Base-by-base conservation (phyloP, 805 yeast genomes). In the Suhomyces faveliae region DNA sequence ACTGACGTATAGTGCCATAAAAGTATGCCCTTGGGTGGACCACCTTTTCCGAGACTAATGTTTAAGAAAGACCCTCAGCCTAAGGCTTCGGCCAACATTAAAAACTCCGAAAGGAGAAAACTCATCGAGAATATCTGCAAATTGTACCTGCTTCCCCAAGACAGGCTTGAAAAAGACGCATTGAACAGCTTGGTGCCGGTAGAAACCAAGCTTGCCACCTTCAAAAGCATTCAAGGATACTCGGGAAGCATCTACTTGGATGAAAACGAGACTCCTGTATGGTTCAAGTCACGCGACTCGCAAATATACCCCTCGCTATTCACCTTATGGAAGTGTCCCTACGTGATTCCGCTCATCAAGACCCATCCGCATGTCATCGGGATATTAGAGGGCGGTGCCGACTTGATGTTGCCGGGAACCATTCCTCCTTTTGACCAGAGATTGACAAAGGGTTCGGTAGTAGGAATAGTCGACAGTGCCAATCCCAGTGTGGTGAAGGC, bases 351-450 rank as follows among this genome's bases (percentile, higher is more conserved):
- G 0, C 61, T 76, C 0, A 79, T 91, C 2, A 66, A 71, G 48
- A 91, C 97, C 0, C 90, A 88, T 60, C 79, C 79, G 10, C 80
- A 77, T 54, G 96, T 92, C 1, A 74, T 92, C 13, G 84, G 78
- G 42, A 79, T 81, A 10, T 67, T 90, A n/a, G 68, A 74, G 25
- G 80, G 80, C 49, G 97, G 97, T 10, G 97, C 98, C 0, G 79
- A 87, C 56, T 66, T 87, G 52, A 86, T 87, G 90, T 70, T 85
- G 27, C 87, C 90, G 2, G 95, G 95, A 0, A 76, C 82, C 4
- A 59, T 77, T 4, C 79, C 81, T 0, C 84, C 84, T 1, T 83
- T 86, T 56, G 87, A 84, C 42, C 39, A 53, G 0, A 55, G 75
- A 4, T 71, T 78, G 4, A 56, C 52, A 2, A 67, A 66, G 40